Base-by-base conservation (phyloP, 1,139 yeast species). In the Kodamaea ohmeri region DNA sequence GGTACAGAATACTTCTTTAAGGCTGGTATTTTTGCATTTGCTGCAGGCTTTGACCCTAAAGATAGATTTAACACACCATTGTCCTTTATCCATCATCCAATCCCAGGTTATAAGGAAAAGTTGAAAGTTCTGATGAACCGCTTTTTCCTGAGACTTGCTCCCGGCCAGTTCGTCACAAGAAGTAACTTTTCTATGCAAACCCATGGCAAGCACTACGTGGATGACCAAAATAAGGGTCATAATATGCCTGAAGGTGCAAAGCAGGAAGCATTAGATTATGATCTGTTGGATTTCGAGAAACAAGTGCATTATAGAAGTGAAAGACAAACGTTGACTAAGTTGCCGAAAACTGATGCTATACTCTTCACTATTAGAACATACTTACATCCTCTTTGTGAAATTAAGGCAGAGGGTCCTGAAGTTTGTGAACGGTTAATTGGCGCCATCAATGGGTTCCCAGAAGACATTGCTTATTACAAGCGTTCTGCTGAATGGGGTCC, bases 41-140 rank as follows among this genome's bases (percentile, higher is more conserved):
- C 94, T 0, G 81, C 85, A 2, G 94, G 92, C 0, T 85, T 85
- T 55, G 74, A 80, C 47, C 92, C 90, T 2, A 51, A 56, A 6
- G 70, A 65, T 27, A 71, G 83, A 41, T 69, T 82, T 51, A 67
- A 77, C 44, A 65, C 57, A 34, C 83, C 83, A 2, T 53, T 80
- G 38, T 68, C 82, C 0, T 54, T 56, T 22, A 71, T 81, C 32
- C 88, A 82, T 48, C 71, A 61, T 12, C 87, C 87, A 0, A 80
- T 82, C 18, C 88, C 88, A 0, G 72, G 74, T 6, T 81, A 81
- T 51, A 65, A 69, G 40, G 56, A 66, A 30, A 77, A 75, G 47
- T 64, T 82, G 37, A 75, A 80, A 53, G 36, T 60, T 8, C 69
- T 83, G 16, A 81, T 81, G 88, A 82, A 81, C 56, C 63, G 73